Conservation (phyloP, 768 basidiomycete genomes). For the Crepidotus variabilis region DNA sequence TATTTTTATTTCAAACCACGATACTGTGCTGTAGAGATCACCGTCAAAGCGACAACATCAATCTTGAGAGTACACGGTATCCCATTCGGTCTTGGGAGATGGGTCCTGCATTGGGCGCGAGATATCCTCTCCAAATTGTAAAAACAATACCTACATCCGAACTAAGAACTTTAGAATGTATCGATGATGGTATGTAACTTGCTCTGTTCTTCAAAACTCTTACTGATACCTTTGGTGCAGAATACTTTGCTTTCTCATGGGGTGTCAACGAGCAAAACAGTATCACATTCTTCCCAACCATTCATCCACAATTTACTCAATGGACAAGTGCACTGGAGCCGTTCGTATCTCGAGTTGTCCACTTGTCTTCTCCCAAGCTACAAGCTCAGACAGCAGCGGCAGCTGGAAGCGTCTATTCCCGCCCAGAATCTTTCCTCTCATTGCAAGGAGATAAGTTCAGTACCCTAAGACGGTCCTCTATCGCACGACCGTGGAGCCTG, state of each 20-base stretch:
- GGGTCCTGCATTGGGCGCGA: constrained; percentile 29
- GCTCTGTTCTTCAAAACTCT: not conserved
- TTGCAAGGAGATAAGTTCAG: constrained; percentile 10
- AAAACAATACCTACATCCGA: constrained; percentile 26
- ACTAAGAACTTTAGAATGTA: constrained; percentile 22
- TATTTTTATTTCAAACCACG: constrained; percentile 33
- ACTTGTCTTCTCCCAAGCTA: constrained; percentile 11
- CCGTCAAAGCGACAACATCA: constrained; percentile 7
- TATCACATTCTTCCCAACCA: constrained; percentile 18
- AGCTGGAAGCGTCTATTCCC: constrained; percentile 11
- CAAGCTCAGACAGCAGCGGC: constrained; percentile 12
- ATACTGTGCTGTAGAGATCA: constrained; percentile 31
- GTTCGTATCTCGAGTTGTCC: constrained; percentile 23
- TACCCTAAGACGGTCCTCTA: constrained; percentile 2
- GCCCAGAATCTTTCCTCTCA: constrained; percentile 10
- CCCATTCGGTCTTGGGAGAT: constrained; percentile 35
- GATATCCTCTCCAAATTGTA: constrained; percentile 23
- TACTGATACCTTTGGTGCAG: constrained; percentile 11
- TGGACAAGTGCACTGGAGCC: constrained; percentile 24
- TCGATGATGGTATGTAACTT: constrained; percentile 23
- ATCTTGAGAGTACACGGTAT: constrained; percentile 17
- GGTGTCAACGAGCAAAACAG: constrained; percentile 17
- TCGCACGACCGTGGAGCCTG: constrained; percentile 33
- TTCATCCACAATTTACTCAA: constrained; percentile 23
- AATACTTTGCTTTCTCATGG: constrained; percentile 31